phyloP scores from a whole-genome alignment of 1,284 basidiomycete genomes.

The Ganoderma meredithae region DNA sequence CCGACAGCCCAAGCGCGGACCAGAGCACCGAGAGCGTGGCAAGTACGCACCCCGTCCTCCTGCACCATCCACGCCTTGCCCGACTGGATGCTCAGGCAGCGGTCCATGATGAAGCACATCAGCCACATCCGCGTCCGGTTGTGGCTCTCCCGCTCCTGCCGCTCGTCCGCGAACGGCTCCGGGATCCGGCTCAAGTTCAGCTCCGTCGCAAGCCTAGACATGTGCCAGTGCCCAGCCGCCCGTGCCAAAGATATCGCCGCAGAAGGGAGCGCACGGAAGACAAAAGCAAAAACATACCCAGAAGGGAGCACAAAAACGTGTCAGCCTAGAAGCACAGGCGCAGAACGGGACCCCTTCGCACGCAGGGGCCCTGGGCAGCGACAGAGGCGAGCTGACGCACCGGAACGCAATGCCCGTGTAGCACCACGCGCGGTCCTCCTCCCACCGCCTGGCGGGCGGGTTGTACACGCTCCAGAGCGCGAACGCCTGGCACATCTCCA shows the following conservation, averaged over 20 bases:
- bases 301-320: neutral
- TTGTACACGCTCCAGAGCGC: slow-evolving; percentile 43
- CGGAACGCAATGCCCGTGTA: slow-evolving; percentile 44
- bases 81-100: slow-evolving; percentile 51
- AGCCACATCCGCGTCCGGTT: slow-evolving; percentile 57
- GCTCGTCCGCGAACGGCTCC: slow-evolving; percentile 44
- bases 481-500: slow-evolving; percentile 47
- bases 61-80: slow-evolving; percentile 54
- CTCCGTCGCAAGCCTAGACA: slow-evolving; percentile 49
- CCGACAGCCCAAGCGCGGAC: neutral
- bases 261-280: neutral
- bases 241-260: neutral
- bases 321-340: slow-evolving; percentile 1
- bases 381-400: slow-evolving; percentile 23
- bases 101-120: slow-evolving; percentile 55
- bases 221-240: too few relatives aligned
- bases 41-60: slow-evolving; percentile 46
- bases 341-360: neutral
- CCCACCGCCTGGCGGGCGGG: slow-evolving; percentile 43
- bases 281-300: neutral
- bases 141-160: slow-evolving; percentile 51
- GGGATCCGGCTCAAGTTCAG: slow-evolving; percentile 52
- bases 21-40: neutral
- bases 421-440: slow-evolving; percentile 45
- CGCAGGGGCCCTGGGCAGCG: too few relatives aligned